These are phyloP conservation scores for Dittrichia graveolens DNA, from an alignment of 129 eudicot genomes.

Conservation along the genomic window DNA sequence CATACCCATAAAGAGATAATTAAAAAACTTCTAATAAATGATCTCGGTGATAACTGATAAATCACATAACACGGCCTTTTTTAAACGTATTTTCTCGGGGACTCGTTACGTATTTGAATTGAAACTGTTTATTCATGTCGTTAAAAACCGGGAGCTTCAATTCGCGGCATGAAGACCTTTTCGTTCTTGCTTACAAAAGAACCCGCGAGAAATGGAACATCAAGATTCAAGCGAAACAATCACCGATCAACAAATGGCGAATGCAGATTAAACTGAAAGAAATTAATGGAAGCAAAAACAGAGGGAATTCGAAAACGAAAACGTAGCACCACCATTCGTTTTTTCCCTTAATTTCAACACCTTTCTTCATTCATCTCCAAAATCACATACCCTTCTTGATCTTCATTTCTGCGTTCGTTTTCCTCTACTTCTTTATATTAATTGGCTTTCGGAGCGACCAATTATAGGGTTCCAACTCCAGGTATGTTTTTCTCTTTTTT, in stretches of 20 bases:
- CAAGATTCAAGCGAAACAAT: slow-evolving; percentile 3
- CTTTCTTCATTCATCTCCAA: slow-evolving; percentile 23
- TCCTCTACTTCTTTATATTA: slow-evolving; percentile 17
- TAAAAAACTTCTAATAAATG: too few species aligned
- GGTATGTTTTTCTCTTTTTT: slow-evolving; percentile 14
- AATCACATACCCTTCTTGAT: slow-evolving; percentile 20
- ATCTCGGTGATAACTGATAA: too few species aligned
- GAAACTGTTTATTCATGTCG: too few species aligned
- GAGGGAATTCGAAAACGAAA: slow-evolving; percentile 31
- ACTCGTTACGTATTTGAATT: too few species aligned
- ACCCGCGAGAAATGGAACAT: slow-evolving; percentile 13
- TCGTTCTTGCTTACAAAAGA: slow-evolving; percentile 11
- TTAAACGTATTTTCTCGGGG: too few species aligned
- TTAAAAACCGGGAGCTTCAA: too few species aligned
- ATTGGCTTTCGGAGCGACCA: slow-evolving; percentile 9
- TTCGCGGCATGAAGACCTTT: slow-evolving; percentile 10
- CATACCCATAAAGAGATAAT: too few species aligned
- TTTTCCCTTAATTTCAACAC: slow-evolving; percentile 31
- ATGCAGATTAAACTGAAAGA: slow-evolving; percentile 20
- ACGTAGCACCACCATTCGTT: slow-evolving; percentile 31
- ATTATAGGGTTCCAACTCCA: slow-evolving; percentile 27
- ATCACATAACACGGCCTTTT: too few species aligned
- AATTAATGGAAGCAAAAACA: slow-evolving; percentile 31
- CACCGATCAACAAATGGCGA: slow-evolving; percentile 30
- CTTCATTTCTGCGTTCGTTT: slow-evolving; percentile 28